Conservation (phyloP, 306 rosid species). For the Dryas alaskensis region DNA sequence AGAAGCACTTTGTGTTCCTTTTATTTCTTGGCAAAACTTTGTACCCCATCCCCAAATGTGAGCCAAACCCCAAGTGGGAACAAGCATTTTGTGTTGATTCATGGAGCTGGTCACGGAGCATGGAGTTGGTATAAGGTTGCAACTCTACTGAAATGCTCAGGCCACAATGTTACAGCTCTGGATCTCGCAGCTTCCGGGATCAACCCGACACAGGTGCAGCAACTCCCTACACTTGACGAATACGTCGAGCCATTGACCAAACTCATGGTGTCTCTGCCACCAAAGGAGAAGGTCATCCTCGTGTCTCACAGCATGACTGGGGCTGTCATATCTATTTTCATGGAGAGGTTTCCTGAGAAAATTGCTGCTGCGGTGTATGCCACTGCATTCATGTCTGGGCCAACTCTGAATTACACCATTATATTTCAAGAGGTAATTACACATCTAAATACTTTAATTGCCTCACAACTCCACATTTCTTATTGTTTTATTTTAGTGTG, state of each 20-base stretch:
- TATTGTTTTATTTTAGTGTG: too few relatives aligned
- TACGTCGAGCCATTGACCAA: conserved; percentile 39
- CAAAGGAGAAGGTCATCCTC: conserved; percentile 35
- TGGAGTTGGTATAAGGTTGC: conserved; percentile 54
- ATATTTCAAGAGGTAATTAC: conserved; percentile 21
- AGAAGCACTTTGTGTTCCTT: not conserved
- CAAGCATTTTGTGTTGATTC: conserved; percentile 43
- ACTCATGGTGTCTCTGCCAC: conserved; percentile 28
- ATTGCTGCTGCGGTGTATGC: conserved; percentile 33
- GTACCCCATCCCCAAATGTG: not conserved
- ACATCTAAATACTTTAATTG: too few relatives aligned
- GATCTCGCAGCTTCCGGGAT: conserved; percentile 52
- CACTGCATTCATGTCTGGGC: conserved; percentile 42
- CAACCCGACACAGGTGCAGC: conserved; percentile 30
- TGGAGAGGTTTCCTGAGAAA: conserved; percentile 39
- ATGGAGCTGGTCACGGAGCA: conserved; percentile 46
- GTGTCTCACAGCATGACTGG: conserved; percentile 51
- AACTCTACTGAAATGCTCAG: conserved; percentile 26
- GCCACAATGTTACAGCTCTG: conserved; percentile 41
- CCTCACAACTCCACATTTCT: too few relatives aligned
- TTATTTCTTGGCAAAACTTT: not conserved
- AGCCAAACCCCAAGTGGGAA: not conserved
- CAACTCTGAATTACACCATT: conserved; percentile 7
- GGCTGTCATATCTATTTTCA: conserved; percentile 26
- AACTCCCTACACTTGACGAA: conserved; percentile 20